Base-by-base conservation (phyloP, 768 basidiomycete genomes). In the Galerina marginata region DNA sequence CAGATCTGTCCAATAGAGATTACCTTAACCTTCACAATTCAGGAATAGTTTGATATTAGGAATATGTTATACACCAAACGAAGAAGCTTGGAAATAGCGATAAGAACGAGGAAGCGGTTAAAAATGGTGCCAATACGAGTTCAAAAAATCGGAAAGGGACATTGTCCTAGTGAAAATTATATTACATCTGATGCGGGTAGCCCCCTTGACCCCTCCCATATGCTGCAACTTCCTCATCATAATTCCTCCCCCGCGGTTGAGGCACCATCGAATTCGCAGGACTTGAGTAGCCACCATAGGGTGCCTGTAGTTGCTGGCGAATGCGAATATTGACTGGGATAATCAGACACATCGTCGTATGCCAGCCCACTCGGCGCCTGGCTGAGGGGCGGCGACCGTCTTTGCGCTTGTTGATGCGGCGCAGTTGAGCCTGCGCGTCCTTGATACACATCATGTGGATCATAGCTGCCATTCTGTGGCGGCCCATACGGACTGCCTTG, bases 391-490 rank as follows among this genome's bases (percentile, higher is more conserved):
- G 67, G 65, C 45, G 69, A 62, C 23, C 61, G 61, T 42, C 60
- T 44, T 23, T 57, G 68, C 44, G 44, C 38, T 39, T 61, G 63
- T 43, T 66, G 20, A 20, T 20, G 69, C 7, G 66, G 67, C 14
- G 68, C 60, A 10, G 63, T 60, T 51, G 81, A 72, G 42, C 74
- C 75, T 26, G 78, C 77, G 51, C 80, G 81, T 62, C 81, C 81
- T 70, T 82, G 81, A 67, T 89, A 87, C 50, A 83, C 79, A 63
- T 86, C 85, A 55, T 81, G 80, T n/a, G 77, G 69, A 62, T 86
- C 82, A 57, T 79, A 81, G 65, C 64, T 76, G 56, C 74, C 76
- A 50, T 39, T 57, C 39, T 60, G 60, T 10, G 65, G 40, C 36
- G 62, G 29, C 38, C 62, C 56, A 25, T 71, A 69, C 14, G 72